phyloP scores from a whole-genome alignment of 352 stramenopile species.

The Elongisporangium anandrum region DNA sequence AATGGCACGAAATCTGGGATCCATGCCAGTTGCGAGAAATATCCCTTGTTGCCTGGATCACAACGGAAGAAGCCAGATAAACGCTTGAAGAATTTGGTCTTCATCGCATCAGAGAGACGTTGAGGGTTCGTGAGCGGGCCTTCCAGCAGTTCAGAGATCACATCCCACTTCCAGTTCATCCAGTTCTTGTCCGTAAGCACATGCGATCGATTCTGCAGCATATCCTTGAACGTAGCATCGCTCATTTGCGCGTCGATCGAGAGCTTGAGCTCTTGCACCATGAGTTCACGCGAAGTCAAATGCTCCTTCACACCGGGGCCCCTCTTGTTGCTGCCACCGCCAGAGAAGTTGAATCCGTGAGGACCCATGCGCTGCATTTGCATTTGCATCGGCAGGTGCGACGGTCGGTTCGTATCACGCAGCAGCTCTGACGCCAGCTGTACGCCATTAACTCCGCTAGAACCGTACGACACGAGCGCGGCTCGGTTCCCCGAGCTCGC shows the following conservation, averaged over 20 bases:
- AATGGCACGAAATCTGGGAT: constrained; percentile 89
- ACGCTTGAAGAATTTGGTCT: constrained; percentile 92
- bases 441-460: constrained; percentile 82
- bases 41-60: constrained; percentile 86
- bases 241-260: constrained; percentile 88
- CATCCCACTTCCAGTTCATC: constrained; percentile 90
- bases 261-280: constrained; percentile 85
- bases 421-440: constrained; percentile 82
- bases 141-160: constrained; percentile 87
- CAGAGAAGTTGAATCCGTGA: neutral
- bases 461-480: constrained; percentile 77
- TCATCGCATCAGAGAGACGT: constrained; percentile 86
- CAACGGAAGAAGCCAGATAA: constrained; percentile 89
- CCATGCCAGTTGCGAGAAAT: constrained; percentile 87
- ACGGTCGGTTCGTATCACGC: constrained; percentile 84
- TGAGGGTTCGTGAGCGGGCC: constrained; percentile 83
- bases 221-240: constrained; percentile 86
- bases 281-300: constrained; percentile 75
- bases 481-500: constrained; percentile 74
- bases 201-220: constrained; percentile 81
- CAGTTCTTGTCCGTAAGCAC: constrained; percentile 89
- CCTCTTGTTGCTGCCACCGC: neutral
- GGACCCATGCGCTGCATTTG: constrained; percentile 9
- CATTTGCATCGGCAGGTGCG: constrained; percentile 27
- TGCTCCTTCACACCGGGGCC: constrained; percentile 40